phyloP scores from a whole-genome alignment of 2,329 filamentous ascomycete genomes.

The Xylogone sp. region DNA sequence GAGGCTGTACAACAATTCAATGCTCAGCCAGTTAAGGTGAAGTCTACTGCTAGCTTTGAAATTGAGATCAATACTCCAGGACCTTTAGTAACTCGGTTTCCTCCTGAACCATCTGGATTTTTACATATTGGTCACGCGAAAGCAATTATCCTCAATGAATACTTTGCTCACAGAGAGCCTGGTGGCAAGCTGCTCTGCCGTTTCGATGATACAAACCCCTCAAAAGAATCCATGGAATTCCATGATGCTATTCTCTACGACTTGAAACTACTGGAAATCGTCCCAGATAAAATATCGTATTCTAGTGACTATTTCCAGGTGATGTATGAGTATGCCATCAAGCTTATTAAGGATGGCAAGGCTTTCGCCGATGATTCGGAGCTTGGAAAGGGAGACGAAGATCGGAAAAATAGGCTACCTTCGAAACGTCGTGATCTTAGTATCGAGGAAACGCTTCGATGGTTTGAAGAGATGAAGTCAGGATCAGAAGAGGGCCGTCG shows the following conservation, averaged over 20 bases:
- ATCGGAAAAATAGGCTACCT: conserved; percentile 77
- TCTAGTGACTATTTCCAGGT: conserved; percentile 94
- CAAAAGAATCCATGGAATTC: conserved; percentile 93
- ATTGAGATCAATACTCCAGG: background rate
- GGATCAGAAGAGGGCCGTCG: conserved; percentile 71
- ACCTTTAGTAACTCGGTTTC: conserved; percentile 1
- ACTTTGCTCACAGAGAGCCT: conserved; percentile 88
- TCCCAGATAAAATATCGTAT: conserved; percentile 77
- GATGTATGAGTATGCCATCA: conserved; percentile 77
- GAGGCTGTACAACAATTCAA: background rate
- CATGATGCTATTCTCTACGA: conserved; percentile 90
- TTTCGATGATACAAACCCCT: conserved; percentile 94
- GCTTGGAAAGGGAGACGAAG: conserved; percentile 76
- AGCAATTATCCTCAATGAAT: conserved; percentile 85
- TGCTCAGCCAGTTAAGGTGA: background rate
- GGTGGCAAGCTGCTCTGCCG: conserved; percentile 83
- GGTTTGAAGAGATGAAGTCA: conserved; percentile 88
- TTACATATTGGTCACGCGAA: conserved; percentile 94
- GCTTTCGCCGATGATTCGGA: conserved; percentile 92
- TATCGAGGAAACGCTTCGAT: conserved; percentile 75
- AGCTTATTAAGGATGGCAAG: conserved; percentile 76
- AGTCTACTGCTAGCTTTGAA: background rate
- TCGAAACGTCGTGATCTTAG: conserved; percentile 72
- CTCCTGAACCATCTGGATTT: conserved; percentile 53
- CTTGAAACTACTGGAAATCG: conserved; percentile 81